These are phyloP conservation scores for Sugiyamaella chiloensis DNA, from an alignment of 805 yeast species.

Conservation along the genomic window DNA sequence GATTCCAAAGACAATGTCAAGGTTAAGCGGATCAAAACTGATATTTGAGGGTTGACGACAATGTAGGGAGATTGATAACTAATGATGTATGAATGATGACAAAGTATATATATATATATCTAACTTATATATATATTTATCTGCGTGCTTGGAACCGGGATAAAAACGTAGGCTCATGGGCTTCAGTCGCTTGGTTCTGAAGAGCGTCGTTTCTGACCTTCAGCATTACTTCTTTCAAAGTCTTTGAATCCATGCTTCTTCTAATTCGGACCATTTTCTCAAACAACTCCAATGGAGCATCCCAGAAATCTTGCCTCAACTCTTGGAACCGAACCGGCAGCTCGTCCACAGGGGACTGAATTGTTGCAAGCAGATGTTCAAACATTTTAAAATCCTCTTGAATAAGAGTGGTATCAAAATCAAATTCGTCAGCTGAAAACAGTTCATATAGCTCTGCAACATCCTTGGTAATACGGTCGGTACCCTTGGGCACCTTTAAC, in stretches of 20 bases:
- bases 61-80: background rate
- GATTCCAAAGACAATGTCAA: background rate
- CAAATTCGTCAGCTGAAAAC: slow-evolving; percentile 46
- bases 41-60: background rate
- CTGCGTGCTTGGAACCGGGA: slow-evolving; percentile 8
- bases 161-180: slow-evolving; percentile 17
- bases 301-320: slow-evolving; percentile 64
- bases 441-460: slow-evolving; percentile 52
- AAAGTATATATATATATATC: background rate
- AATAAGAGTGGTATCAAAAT: slow-evolving; percentile 29
- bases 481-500: slow-evolving; percentile 37
- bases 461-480: slow-evolving; percentile 58
- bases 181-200: slow-evolving; percentile 17
- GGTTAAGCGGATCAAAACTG: background rate
- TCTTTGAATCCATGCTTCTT: slow-evolving; percentile 35
- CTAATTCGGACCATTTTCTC: slow-evolving; percentile 54
- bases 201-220: slow-evolving; percentile 26
- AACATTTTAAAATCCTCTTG: slow-evolving; percentile 53
- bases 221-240: slow-evolving; percentile 33
- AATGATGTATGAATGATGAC: background rate
- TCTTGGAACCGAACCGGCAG: slow-evolving; percentile 57
- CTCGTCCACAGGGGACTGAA: slow-evolving; percentile 47
- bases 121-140: background rate
- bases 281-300: slow-evolving; percentile 70
- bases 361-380: slow-evolving; percentile 58